Conservation (phyloP, 2,329 filamentous ascomycete species). For the Ceratocystis papillata region DNA sequence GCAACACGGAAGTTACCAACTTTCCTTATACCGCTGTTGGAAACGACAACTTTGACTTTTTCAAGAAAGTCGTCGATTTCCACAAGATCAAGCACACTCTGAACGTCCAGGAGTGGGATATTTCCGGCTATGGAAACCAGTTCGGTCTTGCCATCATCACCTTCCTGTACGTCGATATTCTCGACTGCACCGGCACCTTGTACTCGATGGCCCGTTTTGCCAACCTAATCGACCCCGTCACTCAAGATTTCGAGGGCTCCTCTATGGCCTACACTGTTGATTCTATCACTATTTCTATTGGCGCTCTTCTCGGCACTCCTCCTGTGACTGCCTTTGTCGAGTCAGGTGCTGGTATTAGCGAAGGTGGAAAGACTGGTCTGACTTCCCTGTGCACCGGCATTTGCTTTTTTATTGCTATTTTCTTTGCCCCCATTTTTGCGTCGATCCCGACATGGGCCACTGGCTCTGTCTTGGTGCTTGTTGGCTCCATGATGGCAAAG, state of each 20-base stretch:
- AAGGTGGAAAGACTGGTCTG: constrained; percentile 62
- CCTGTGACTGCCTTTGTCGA: constrained; percentile 68
- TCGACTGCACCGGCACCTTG: constrained; percentile 65
- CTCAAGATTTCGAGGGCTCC: constrained; percentile 76
- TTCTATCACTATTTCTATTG: constrained; percentile 59
- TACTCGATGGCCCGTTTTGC: constrained; percentile 76
- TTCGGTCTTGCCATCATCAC: constrained; percentile 73
- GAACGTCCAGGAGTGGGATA: constrained; percentile 62
- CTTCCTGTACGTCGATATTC: constrained; percentile 69
- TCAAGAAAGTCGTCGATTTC: constrained; percentile 78
- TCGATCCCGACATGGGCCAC: constrained; percentile 72
- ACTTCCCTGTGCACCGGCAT: constrained; percentile 59
- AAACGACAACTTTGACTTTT: constrained; percentile 67
- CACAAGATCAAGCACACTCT: constrained; percentile 62
- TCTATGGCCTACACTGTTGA: constrained; percentile 69
- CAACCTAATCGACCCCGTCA: constrained; percentile 50
- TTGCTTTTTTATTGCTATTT: constrained; percentile 60
- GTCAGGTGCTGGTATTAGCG: constrained; percentile 63
- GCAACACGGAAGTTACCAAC: constrained; percentile 63
- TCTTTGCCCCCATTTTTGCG: constrained; percentile 66
- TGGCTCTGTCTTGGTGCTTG: constrained; percentile 74
- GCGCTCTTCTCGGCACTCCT: constrained; percentile 56
- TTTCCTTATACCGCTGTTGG: constrained; percentile 65
- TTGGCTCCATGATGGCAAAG: constrained; percentile 77
- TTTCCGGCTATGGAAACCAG: constrained; percentile 57